Evolutionary conservation across 2,329 filamentous ascomycete genomes (phyloP).

Genomic region (Tolypocladium album): DNA sequence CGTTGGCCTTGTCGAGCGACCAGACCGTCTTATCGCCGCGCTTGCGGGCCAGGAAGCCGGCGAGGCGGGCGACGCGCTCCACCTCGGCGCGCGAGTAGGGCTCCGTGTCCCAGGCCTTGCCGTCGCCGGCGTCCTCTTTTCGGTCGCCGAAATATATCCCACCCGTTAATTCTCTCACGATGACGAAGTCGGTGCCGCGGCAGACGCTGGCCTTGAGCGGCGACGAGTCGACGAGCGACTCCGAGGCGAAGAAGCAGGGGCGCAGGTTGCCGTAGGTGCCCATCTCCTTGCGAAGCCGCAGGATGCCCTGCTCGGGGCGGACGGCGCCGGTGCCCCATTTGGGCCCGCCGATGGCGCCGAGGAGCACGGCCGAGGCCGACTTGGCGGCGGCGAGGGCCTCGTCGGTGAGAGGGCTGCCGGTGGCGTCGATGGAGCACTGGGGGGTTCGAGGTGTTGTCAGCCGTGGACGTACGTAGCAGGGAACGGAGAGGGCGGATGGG

Average conservation of each 20-base stretch:
- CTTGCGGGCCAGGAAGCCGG: slow-evolving; percentile 68
- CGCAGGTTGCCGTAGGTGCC: slow-evolving; percentile 89
- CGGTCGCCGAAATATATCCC: slow-evolving; percentile 94
- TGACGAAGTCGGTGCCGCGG: slow-evolving; percentile 80
- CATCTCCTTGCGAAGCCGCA: slow-evolving; percentile 87
- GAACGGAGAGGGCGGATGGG: background rate
- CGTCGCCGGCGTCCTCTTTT: slow-evolving; percentile 55
- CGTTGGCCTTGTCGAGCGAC: slow-evolving; percentile 94
- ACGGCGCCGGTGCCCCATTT: slow-evolving; percentile 87
- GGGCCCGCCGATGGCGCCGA: slow-evolving; percentile 91
- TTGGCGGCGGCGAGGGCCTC: slow-evolving; percentile 76
- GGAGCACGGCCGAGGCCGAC: slow-evolving; percentile 76
- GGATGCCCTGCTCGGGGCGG: slow-evolving; percentile 85
- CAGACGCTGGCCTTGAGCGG: slow-evolving; percentile 81
- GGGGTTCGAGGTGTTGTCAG: background rate
- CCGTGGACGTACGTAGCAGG: background rate
- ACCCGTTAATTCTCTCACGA: slow-evolving; percentile 84
- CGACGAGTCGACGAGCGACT: slow-evolving; percentile 71
- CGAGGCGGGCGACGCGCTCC: slow-evolving; percentile 76
- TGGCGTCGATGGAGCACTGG: slow-evolving; percentile 80
- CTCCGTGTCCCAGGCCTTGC: slow-evolving; percentile 72
- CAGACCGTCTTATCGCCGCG: slow-evolving; percentile 60
- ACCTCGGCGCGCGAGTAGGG: slow-evolving; percentile 78
- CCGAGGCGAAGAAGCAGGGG: slow-evolving; percentile 90
- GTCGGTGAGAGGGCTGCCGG: slow-evolving; percentile 69